Evolutionary conservation across 345 rosid genomes (phyloP).

Genomic region (Balakata baccata): DNA sequence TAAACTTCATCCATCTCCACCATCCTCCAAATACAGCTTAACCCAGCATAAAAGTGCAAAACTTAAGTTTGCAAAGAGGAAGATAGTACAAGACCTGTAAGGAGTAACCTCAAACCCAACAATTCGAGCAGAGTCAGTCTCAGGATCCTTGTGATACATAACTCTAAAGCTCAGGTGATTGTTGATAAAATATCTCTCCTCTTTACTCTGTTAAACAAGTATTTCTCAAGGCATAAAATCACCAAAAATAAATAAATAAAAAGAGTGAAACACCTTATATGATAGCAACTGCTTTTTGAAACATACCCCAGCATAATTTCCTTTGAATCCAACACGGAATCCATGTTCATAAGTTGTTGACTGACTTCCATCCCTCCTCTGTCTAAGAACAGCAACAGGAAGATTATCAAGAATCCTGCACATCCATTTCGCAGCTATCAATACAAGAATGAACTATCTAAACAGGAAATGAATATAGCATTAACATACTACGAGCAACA

Average conservation of each 20-base stretch:
- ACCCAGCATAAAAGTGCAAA: neutral
- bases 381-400: slow-evolving; percentile 94
- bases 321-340: slow-evolving; percentile 92
- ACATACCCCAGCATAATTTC: slow-evolving; percentile 85
- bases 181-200: slow-evolving; percentile 88
- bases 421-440: slow-evolving; percentile 20
- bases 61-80: slow-evolving; percentile 3
- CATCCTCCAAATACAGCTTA: neutral
- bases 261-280: neutral
- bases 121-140: slow-evolving; percentile 80
- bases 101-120: slow-evolving; percentile 97
- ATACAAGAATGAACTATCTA: neutral
- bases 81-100: slow-evolving; percentile 52
- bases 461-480: too few species aligned
- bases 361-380: slow-evolving; percentile 84
- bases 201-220: slow-evolving; percentile 68
- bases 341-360: slow-evolving; percentile 92
- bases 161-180: slow-evolving; percentile 95
- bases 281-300: slow-evolving; percentile 19
- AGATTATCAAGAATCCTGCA: slow-evolving; percentile 96
- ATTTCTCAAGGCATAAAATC: slow-evolving; percentile 14
- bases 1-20: neutral
- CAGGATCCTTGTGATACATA: slow-evolving; percentile 83
- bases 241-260: neutral
- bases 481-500: too few species aligned